These are phyloP conservation scores for Symmetrospora coprosmae DNA, from an alignment of 768 basidiomycete species.

Conservation along the genomic window DNA sequence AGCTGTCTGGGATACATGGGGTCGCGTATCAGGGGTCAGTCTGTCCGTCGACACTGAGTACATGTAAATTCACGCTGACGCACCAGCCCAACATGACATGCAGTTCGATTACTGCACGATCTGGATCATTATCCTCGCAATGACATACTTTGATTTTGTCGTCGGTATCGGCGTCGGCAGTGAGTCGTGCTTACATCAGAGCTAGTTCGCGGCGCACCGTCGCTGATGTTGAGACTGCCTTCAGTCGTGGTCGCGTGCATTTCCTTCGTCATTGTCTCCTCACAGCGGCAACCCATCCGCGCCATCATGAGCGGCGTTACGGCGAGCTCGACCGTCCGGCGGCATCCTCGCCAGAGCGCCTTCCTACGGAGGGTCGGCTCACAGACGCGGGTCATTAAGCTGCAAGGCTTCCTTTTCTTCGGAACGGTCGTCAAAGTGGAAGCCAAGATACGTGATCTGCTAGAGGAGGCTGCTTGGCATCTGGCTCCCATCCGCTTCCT, in stretches of 20 bases:
- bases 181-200: conserved; percentile 65
- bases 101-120: conserved; percentile 42
- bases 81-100: neutral
- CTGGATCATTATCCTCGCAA: conserved; percentile 48
- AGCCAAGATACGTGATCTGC: conserved; percentile 60
- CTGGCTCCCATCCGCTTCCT: conserved; percentile 73
- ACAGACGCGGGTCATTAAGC: conserved; percentile 71
- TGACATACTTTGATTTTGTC: conserved; percentile 81
- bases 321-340: conserved; percentile 76
- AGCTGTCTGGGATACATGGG: conserved; percentile 86
- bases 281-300: conserved; percentile 68
- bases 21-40: conserved; percentile 55
- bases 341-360: conserved; percentile 65
- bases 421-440: conserved; percentile 86
- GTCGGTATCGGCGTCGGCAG: conserved; percentile 75
- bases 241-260: conserved; percentile 39
- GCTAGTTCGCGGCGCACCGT: too few relatives aligned
- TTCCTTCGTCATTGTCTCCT: conserved; percentile 95
- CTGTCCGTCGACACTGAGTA: neutral
- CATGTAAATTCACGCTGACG: neutral
- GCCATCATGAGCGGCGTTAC: conserved; percentile 44
- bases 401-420: conserved; percentile 87
- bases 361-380: conserved; percentile 74
- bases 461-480: conserved; percentile 58
- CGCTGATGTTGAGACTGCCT: neutral